These are phyloP conservation scores for Tetrahymena thermophila DNA, from an alignment of 73 alveolate genomes.

Conservation along the genomic window DNA sequence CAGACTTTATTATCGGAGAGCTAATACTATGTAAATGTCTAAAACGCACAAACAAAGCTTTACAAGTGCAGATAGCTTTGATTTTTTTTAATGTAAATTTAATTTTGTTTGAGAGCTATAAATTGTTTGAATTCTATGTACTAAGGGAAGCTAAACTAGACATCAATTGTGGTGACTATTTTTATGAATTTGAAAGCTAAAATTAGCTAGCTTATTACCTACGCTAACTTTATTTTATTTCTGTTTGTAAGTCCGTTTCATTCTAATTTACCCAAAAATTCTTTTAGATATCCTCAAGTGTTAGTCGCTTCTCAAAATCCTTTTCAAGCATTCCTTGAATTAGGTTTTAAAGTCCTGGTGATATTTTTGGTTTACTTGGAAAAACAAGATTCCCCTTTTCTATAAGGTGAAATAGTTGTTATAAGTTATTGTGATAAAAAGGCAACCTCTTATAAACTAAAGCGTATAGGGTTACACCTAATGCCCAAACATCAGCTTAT, in stretches of 20 bases:
- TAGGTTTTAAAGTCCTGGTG: conserved; percentile 51
- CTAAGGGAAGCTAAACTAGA: not conserved
- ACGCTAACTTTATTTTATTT: not conserved
- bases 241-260: not conserved
- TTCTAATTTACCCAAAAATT: conserved; percentile 78
- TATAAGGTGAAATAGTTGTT: conserved; percentile 54
- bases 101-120: no score
- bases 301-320: conserved; percentile 73
- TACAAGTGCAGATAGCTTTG: not conserved
- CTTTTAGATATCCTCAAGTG: conserved; percentile 56
- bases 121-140: not conserved
- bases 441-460: conserved; percentile 72
- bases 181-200: not conserved
- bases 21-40: not conserved
- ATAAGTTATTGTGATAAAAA: conserved; percentile 57
- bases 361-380: conserved; percentile 48
- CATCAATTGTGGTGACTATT: not conserved
- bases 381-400: conserved; percentile 21
- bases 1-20: not conserved
- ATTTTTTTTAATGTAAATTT: not conserved
- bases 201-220: not conserved
- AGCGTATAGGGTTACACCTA: conserved; percentile 78
- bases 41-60: not conserved
- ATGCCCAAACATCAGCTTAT: conserved; percentile 81
- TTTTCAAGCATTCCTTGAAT: conserved; percentile 61